phyloP scores from a whole-genome alignment of 768 basidiomycete species.

The Amanita exitialis region DNA sequence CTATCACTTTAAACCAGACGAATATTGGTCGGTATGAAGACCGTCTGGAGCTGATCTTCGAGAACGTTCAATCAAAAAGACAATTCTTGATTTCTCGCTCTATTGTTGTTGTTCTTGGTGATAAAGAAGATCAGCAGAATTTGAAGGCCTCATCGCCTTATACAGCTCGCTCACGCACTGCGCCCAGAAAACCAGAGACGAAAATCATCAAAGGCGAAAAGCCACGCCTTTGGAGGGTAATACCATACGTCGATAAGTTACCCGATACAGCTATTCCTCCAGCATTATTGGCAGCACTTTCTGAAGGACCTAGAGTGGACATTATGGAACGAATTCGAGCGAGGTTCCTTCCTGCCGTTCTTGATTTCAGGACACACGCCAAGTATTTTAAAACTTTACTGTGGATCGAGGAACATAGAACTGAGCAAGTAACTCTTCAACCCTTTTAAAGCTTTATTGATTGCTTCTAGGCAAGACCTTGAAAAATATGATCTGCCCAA shows the following conservation, averaged over 20 bases:
- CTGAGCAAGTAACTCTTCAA: conserved; percentile 21
- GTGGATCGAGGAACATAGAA: conserved; percentile 44
- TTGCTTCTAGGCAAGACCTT: conserved; percentile 26
- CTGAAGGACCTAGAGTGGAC: conserved; percentile 15
- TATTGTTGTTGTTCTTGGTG: conserved; percentile 35
- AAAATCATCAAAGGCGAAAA: conserved; percentile 30
- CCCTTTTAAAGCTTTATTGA: background rate
- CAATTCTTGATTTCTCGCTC: conserved; percentile 39
- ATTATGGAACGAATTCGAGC: conserved; percentile 20
- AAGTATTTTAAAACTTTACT: conserved; percentile 40
- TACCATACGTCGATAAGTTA: conserved; percentile 31
- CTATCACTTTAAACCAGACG: conserved; percentile 21
- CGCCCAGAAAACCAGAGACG: conserved; percentile 20
- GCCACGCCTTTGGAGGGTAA: conserved; percentile 28
- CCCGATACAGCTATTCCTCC: conserved; percentile 30
- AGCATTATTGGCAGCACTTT: conserved; percentile 20
- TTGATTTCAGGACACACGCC: conserved; percentile 31
- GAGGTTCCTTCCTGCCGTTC: conserved; percentile 27
- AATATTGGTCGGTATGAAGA: conserved; percentile 41
- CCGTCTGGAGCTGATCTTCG: conserved; percentile 41
- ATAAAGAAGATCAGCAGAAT: conserved; percentile 30
- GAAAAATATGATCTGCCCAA: conserved; percentile 25
- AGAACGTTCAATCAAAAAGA: conserved; percentile 31
- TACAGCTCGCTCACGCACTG: conserved; percentile 23
- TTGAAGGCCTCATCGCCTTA: conserved; percentile 38